Evolutionary conservation across 2,329 filamentous ascomycete genomes (phyloP), one percentile per base, ranked within the genome.

Genomic region (Sphaerulina vaccinii): DNA sequence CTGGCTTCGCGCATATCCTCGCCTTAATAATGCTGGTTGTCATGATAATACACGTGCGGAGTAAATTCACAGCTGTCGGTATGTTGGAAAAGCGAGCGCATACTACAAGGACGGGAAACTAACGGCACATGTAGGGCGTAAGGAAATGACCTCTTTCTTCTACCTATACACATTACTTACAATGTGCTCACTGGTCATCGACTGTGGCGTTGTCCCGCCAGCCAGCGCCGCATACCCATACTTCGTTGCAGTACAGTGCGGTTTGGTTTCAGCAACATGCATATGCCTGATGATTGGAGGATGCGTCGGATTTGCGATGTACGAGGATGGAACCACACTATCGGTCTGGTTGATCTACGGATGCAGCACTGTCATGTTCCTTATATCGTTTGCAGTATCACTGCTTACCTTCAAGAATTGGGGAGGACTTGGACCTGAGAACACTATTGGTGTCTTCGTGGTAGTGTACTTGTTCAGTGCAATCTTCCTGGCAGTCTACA

Each of bases 31-130:
- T 99, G 92, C 95, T 90, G 3, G 87, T 92, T 7, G 86, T 96
- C 65, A 99, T 99, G 93, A 90, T 99, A 56, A 79, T 99, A 59
- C 93, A 99, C 71, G 88, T 99, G 57, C 83, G 93, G 64, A 92
- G 89, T 65, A 99, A 99, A 75, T 99, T 99, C 72, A 99, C 93
- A 18, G 93, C 93, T 65, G 93, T 99, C 63, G 92, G 88, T 92
- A 80, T 53, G 87, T 73, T 41, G 37, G 16, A 43, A 24, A 22
- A 24, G 22, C 19, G 35, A 55, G 13, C 18, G 29, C 21, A 33
- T 18, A 37, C 15, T 16, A 13, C 36, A 35, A 32, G 21, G 52
- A 11, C 36, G 35, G 3, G 21, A n/a, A 35, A 45, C 51, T 57
- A 38, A 57, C 43, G 19, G 27, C n/a, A 21, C 45, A 27, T 36